phyloP scores from a whole-genome alignment of 2,329 filamentous ascomycete species.

The Clonostachys solani region DNA sequence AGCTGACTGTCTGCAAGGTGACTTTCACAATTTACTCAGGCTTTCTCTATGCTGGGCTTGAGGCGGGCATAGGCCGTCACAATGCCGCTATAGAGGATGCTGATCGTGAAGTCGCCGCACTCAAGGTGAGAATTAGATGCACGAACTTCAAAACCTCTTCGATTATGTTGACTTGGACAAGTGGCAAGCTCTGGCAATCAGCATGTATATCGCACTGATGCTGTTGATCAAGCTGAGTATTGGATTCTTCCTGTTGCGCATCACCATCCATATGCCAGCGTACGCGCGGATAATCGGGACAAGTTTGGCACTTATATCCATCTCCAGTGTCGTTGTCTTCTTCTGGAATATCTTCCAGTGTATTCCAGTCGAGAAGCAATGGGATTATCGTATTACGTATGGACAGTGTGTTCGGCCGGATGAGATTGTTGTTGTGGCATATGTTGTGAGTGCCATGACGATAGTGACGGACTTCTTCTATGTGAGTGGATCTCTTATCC shows the following conservation, averaged over 20 bases:
- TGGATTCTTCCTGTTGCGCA: constrained; percentile 43
- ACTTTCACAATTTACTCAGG: constrained; percentile 1
- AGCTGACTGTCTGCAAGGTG: constrained; percentile 1
- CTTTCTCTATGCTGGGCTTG: constrained; percentile 22
- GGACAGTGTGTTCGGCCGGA: constrained; percentile 36
- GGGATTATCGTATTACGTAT: constrained; percentile 43
- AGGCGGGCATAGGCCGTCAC: constrained; percentile 39
- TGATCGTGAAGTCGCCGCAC: constrained; percentile 33
- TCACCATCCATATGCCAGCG: constrained; percentile 32
- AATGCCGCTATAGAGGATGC: constrained; percentile 34
- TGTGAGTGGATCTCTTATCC: constrained; percentile 16
- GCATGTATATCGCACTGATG: constrained; percentile 47
- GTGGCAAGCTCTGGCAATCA: constrained; percentile 47
- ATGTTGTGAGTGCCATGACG: constrained; percentile 46
- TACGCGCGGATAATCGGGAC: constrained; percentile 44
- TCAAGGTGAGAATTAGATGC: constrained; percentile 30
- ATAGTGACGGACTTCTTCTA: constrained; percentile 52
- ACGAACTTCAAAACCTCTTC: background rate
- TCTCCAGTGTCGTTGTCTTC: constrained; percentile 43
- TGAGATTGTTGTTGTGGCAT: constrained; percentile 41
- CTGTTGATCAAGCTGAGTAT: constrained; percentile 55
- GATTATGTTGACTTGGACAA: constrained; percentile 10
- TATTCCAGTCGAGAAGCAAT: constrained; percentile 42
- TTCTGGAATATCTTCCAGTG: constrained; percentile 51
- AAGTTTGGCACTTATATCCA: constrained; percentile 37